Conservation (phyloP, 140 eudicot species). For the Bidens hawaiensis region DNA sequence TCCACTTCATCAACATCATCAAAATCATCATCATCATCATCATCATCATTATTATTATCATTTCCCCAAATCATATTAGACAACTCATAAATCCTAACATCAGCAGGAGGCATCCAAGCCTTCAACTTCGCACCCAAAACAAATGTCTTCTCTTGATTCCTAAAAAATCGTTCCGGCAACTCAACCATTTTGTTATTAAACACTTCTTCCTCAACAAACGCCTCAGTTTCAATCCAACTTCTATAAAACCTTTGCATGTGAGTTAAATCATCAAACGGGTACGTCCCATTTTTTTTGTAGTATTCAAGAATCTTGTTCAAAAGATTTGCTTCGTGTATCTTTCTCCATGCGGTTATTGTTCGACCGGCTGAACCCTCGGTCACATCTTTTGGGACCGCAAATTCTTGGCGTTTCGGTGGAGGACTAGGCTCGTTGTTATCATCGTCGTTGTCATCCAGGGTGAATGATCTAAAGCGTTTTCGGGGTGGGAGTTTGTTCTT, state of each 20-base stretch:
- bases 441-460: not conserved
- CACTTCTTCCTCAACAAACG: conserved; percentile 7
- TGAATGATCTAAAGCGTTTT: not conserved
- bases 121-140: not conserved
- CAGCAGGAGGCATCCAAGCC: conserved; percentile 6
- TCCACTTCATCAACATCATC: not conserved
- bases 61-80: conserved; percentile 22
- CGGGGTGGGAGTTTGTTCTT: conserved; percentile 1
- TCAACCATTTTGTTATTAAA: conserved; percentile 18
- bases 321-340: conserved; percentile 12
- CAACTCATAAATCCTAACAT: conserved; percentile 7
- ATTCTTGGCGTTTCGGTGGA: conserved; percentile 8
- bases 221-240: conserved; percentile 5
- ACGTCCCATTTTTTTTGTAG: not conserved
- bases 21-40: not conserved
- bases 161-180: conserved; percentile 19
- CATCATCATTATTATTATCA: not conserved
- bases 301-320: conserved; percentile 10
- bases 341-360: not conserved
- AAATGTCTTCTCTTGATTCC: not conserved
- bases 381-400: not conserved
- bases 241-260: conserved; percentile 5
- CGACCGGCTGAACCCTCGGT: not conserved
- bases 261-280: conserved; percentile 7
- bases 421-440: too few relatives aligned